These are phyloP conservation scores for Psilocybe subaeruginosa DNA, from an alignment of 768 basidiomycete species.

Conservation along the genomic window DNA sequence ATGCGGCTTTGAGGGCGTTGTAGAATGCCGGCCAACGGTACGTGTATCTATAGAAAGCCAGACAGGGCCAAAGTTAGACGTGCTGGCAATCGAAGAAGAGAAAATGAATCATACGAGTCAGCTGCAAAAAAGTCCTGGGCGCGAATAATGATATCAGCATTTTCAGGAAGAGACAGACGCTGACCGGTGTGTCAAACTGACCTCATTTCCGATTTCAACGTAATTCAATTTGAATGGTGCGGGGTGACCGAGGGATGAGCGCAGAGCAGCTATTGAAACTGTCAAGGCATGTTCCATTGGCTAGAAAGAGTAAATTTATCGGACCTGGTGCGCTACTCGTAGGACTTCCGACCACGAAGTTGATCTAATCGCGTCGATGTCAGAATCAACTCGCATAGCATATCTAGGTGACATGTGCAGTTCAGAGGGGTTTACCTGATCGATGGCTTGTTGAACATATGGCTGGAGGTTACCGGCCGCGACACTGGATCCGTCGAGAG, in stretches of 20 bases:
- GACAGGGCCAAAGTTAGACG: no score
- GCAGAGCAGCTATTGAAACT: constrained; percentile 16
- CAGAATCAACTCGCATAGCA: neutral
- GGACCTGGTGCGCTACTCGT: constrained; percentile 42
- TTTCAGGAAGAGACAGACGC: no score
- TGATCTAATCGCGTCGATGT: constrained; percentile 38
- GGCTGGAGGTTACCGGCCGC: constrained; percentile 46
- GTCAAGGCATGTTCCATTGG: neutral
- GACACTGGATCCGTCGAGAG: constrained; percentile 50
- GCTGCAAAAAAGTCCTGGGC: constrained; percentile 26
- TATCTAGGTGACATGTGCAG: no score
- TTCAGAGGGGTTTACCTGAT: constrained; percentile 41
- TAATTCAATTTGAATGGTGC: constrained; percentile 18
- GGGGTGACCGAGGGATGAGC: constrained; percentile 17
- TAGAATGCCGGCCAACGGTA: constrained; percentile 56
- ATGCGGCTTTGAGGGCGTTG: constrained; percentile 43
- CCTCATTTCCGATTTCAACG: constrained; percentile 22
- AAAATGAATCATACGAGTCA: constrained; percentile 17
- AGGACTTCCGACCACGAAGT: constrained; percentile 61
- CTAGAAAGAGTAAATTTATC: neutral
- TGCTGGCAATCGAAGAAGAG: neutral
- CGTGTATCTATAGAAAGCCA: constrained; percentile 35
- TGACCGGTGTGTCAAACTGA: neutral
- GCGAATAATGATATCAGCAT: no score
- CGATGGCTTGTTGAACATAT: constrained; percentile 59